A percentile compares a stretch with the other conserved stretches of the same genome.
Conservation (phyloP, 192 early-diverging fungal genomes). For the Pilaira anomala region DNA sequence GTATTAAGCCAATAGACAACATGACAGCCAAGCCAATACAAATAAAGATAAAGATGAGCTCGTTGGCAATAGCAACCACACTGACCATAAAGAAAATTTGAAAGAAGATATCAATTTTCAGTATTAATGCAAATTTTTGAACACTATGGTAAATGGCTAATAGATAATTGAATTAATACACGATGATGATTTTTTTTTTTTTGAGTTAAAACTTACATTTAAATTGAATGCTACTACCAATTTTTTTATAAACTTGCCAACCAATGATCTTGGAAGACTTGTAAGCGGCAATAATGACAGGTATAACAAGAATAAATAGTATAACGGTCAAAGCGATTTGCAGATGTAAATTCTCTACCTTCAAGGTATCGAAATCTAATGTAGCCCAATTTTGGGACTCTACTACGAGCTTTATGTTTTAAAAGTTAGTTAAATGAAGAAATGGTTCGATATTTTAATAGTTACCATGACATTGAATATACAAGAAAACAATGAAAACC, state of each 20-base stretch:
- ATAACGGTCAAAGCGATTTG: neutral
- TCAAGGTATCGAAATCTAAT: neutral
- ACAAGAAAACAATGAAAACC: neutral
- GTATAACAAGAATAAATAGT: neutral
- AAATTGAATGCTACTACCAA: neutral
- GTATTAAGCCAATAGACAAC: neutral
- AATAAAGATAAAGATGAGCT: neutral
- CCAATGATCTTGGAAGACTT: neutral
- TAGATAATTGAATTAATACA: too few species aligned
- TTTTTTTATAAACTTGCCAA: conserved; percentile 11
- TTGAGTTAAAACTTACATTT: conserved; percentile 6
- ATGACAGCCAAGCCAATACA: neutral
- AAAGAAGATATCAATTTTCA: conserved; percentile 27
- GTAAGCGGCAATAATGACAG: conserved; percentile 1
- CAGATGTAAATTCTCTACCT: neutral
- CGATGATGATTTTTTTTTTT: too few species aligned
- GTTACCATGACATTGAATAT: conserved; percentile 6
- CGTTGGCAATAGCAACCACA: neutral
- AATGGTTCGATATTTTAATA: neutral
- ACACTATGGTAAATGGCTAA: conserved; percentile 12
- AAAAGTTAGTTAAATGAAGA: neutral
- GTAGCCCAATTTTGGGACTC: neutral
- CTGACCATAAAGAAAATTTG: conserved; percentile 1
- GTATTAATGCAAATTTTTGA: conserved; percentile 9
- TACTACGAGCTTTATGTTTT: neutral